These are phyloP conservation scores for Gentiana dahurica DNA, from an alignment of 257 asterid genomes.

Conservation along the genomic window DNA sequence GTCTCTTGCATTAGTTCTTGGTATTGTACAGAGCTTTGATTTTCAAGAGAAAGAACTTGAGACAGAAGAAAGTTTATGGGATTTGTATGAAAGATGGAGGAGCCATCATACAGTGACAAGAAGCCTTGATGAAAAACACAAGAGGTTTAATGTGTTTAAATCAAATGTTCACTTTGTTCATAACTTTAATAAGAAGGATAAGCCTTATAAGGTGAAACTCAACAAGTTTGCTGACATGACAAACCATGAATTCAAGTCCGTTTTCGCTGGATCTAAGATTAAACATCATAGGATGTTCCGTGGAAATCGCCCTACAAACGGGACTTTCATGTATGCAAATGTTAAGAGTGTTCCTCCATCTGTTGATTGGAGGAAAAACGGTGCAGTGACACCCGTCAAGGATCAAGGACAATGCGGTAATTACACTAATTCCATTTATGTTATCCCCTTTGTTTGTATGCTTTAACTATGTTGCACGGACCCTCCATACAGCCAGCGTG, in stretches of 20 bases:
- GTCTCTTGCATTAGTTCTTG: conserved; percentile 28
- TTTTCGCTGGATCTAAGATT: conserved; percentile 52
- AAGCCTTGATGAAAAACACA: conserved; percentile 49
- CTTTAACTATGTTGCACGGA: too few relatives aligned
- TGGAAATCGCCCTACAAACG: conserved; percentile 25
- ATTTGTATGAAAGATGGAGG: conserved; percentile 75
- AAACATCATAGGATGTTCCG: conserved; percentile 52
- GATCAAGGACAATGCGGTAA: conserved; percentile 87
- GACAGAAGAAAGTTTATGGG: conserved; percentile 61
- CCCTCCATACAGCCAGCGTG: too few relatives aligned
- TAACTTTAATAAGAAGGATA: conserved; percentile 51
- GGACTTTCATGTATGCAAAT: conserved; percentile 46
- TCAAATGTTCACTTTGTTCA: conserved; percentile 50
- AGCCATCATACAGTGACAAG: conserved; percentile 70
- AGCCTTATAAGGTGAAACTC: conserved; percentile 62
- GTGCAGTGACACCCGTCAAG: conserved; percentile 56
- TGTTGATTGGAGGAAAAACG: conserved; percentile 78
- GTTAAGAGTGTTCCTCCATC: conserved; percentile 43
- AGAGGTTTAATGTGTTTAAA: conserved; percentile 63
- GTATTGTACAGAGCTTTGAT: conserved; percentile 42
- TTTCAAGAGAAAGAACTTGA: conserved; percentile 61
- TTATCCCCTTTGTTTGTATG: too few relatives aligned
- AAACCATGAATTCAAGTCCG: conserved; percentile 56
- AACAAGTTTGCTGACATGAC: conserved; percentile 86
- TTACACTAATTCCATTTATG: neutral